These are phyloP conservation scores for Phyllosticta paracitricarpa DNA, from an alignment of 2,329 filamentous ascomycete genomes.

Conservation along the genomic window DNA sequence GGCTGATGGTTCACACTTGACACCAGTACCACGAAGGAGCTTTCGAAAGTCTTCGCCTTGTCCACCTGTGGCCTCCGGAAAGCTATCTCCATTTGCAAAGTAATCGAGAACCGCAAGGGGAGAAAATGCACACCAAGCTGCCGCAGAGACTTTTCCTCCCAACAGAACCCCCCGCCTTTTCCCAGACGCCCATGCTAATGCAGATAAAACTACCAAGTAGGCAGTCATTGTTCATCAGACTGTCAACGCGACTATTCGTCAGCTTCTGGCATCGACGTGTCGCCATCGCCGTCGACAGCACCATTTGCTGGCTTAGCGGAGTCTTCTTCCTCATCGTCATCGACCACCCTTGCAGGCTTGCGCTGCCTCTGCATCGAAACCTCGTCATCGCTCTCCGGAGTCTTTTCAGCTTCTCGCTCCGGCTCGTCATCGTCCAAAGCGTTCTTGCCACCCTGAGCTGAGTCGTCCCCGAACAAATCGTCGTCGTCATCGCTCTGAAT, in stretches of 20 bases:
- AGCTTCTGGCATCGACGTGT: conserved; percentile 4
- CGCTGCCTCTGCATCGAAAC: conserved; percentile 5
- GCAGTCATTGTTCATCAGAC: neutral
- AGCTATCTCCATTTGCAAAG: neutral
- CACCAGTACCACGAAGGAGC: neutral
- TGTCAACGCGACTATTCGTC: neutral
- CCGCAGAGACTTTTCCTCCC: neutral
- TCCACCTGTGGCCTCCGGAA: neutral
- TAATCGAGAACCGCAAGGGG: neutral
- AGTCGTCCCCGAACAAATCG: neutral
- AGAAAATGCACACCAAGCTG: neutral
- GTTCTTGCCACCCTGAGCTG: conserved; percentile 6
- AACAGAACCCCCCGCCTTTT: neutral
- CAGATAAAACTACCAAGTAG: neutral
- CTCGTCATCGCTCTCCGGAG: neutral
- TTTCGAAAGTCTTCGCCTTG: neutral
- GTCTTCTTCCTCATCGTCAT: conserved; percentile 12
- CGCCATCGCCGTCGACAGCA: conserved; percentile 2
- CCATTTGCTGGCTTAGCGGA: neutral
- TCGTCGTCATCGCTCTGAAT: conserved; percentile 62
- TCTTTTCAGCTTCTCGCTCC: conserved; percentile 9
- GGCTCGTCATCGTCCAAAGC: conserved; percentile 15
- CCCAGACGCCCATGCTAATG: neutral
- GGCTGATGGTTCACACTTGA: neutral
- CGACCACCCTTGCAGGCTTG: conserved; percentile 10